Conservation (phyloP, 2,329 filamentous ascomycete genomes). For the Nemania bipapillata region DNA sequence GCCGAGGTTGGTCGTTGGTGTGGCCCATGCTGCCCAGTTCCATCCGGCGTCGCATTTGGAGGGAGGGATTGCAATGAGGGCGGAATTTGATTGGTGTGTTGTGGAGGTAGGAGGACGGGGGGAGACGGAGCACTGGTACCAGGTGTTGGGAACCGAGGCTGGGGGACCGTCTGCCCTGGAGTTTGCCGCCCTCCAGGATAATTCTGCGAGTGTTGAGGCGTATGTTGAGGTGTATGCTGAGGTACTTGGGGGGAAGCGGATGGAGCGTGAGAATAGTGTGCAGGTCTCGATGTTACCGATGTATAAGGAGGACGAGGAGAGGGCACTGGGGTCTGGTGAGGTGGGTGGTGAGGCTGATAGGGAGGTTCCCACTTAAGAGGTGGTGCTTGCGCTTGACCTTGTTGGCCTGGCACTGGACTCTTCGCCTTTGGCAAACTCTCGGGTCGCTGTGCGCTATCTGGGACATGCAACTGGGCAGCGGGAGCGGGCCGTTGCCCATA, state of each 20-base stretch:
- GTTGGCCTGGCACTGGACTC: conserved; percentile 48
- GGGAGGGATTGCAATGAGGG: conserved; percentile 48
- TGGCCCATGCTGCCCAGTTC: conserved; percentile 48
- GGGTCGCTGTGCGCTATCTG: conserved; percentile 52
- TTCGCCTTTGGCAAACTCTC: conserved; percentile 50
- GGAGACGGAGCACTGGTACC: conserved; percentile 45
- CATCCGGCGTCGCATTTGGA: conserved; percentile 49
- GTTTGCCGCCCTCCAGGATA: conserved; percentile 42
- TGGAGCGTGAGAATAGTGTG: conserved; percentile 44
- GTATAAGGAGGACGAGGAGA: conserved; percentile 49
- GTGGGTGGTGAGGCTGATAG: conserved; percentile 49
- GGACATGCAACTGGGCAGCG: conserved; percentile 42
- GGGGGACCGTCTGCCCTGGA: conserved; percentile 43
- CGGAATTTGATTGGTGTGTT: conserved; percentile 48
- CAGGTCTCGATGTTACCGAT: conserved; percentile 45
- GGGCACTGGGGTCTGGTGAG: conserved; percentile 51
- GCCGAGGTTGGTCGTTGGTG: conserved; percentile 50
- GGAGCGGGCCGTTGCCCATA: conserved; percentile 48
- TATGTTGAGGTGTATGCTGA: conserved; percentile 42
- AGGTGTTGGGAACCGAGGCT: conserved; percentile 54
- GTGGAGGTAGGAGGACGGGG: conserved; percentile 50
- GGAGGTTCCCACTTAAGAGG: conserved; percentile 57
- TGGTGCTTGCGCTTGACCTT: conserved; percentile 48
- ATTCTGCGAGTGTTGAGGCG: conserved; percentile 42
- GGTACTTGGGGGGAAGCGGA: conserved; percentile 40